Conservation (phyloP, 2,329 filamentous ascomycete genomes). For the Zasmidium cellare region DNA sequence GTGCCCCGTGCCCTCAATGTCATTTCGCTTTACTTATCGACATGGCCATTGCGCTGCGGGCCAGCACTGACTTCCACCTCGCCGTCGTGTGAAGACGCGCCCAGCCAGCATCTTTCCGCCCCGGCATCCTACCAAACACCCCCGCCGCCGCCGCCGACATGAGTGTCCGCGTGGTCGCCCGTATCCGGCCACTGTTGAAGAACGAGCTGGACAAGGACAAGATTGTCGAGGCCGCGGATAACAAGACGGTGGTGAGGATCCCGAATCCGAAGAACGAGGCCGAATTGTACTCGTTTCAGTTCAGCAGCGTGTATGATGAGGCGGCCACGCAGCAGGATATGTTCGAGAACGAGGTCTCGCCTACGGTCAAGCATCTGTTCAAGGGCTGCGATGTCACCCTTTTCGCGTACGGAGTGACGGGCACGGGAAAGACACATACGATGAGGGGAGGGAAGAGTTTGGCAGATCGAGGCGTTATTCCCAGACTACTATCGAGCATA, state of each 20-base stretch:
- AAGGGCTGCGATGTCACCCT: slow-evolving; percentile 98
- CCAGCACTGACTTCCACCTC: not conserved
- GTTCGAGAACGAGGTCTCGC: slow-evolving; percentile 81
- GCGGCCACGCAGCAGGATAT: slow-evolving; percentile 79
- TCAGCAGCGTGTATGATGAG: slow-evolving; percentile 88
- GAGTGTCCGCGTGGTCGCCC: slow-evolving; percentile 82
- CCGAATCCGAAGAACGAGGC: slow-evolving; percentile 90
- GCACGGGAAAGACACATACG: slow-evolving; percentile 96
- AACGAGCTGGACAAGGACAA: slow-evolving; percentile 84
- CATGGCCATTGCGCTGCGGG: too few species aligned
- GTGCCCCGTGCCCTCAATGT: too few species aligned
- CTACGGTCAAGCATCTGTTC: slow-evolving; percentile 89
- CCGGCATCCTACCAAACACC: not conserved
- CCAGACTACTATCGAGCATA: slow-evolving; percentile 60
- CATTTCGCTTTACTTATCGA: too few species aligned
- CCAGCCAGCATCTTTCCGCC: slow-evolving; percentile 5
- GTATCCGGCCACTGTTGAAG: slow-evolving; percentile 84
- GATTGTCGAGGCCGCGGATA: slow-evolving; percentile 68
- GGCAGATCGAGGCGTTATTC: slow-evolving; percentile 67
- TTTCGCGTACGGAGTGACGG: slow-evolving; percentile 94
- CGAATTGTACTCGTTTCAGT: slow-evolving; percentile 91
- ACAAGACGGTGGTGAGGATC: slow-evolving; percentile 70
- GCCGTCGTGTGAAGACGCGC: not conserved
- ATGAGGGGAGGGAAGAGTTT: slow-evolving; percentile 67
- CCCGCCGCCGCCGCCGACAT: slow-evolving; percentile 16